phyloP scores from a whole-genome alignment of 306 rosid genomes.

The Vigna nakashimae region DNA sequence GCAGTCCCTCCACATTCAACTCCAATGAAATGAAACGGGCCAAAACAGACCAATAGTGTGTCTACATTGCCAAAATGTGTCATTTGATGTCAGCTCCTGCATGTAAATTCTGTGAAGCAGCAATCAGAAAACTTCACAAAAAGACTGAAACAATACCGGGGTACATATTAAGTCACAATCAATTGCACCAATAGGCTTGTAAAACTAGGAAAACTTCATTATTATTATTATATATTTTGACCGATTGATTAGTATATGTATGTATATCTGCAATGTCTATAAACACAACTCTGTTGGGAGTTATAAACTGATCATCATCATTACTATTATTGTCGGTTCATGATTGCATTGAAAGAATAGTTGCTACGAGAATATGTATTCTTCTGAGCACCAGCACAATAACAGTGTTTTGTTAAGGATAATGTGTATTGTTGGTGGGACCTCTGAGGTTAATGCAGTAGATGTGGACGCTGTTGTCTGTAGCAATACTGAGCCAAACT shows the following conservation, averaged over 20 bases:
- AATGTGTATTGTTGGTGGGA: constrained; percentile 49
- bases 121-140: constrained; percentile 45
- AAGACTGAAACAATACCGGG: background rate
- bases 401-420: constrained; percentile 18
- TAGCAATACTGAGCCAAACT: constrained; percentile 38
- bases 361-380: constrained; percentile 32
- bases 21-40: constrained; percentile 78
- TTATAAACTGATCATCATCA: constrained; percentile 15
- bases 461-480: constrained; percentile 49
- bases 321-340: constrained; percentile 27
- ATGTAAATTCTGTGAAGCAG: constrained; percentile 49
- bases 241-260: constrained; percentile 9
- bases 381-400: constrained; percentile 29
- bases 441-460: constrained; percentile 39
- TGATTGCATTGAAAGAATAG: constrained; percentile 38
- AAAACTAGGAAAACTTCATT: constrained; percentile 40
- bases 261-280: constrained; percentile 22
- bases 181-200: constrained; percentile 50
- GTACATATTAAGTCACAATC: constrained; percentile 52
- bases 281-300: background rate
- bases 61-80: constrained; percentile 37
- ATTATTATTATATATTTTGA: constrained; percentile 40
- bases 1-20: constrained; percentile 74
- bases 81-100: constrained; percentile 40
- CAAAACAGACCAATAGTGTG: constrained; percentile 65